Conservation (phyloP, 2,329 filamentous ascomycete species). For the Fusarium sp. region DNA sequence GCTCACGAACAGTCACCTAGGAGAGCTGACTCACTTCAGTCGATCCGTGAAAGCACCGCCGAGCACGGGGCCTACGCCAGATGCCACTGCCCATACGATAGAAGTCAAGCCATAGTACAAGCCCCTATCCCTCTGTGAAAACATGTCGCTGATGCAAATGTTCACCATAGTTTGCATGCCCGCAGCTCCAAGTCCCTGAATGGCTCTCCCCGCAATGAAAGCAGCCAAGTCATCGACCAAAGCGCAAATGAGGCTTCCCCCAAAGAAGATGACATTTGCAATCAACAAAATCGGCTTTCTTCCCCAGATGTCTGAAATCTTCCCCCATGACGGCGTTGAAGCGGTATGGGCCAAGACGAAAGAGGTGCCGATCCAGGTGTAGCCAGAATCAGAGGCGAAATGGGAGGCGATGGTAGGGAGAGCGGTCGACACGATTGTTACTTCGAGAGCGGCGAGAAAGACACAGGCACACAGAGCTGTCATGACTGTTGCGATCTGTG, state of each 20-base stretch:
- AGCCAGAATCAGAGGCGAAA: constrained; percentile 72
- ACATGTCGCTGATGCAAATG: constrained; percentile 65
- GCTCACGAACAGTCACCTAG: rapidly evolving
- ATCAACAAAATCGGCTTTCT: constrained; percentile 64
- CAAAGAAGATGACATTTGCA: constrained; percentile 63
- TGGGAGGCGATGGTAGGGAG: constrained; percentile 70
- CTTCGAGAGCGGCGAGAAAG: constrained; percentile 61
- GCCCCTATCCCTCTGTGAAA: constrained; percentile 54
- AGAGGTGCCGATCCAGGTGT: constrained; percentile 82
- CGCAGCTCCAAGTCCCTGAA: constrained; percentile 65
- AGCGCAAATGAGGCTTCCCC: constrained; percentile 63
- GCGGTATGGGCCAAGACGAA: constrained; percentile 79
- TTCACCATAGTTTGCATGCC: constrained; percentile 66
- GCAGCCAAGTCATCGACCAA: constrained; percentile 58
- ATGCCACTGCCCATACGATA: constrained; percentile 75
- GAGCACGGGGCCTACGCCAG: constrained; percentile 73
- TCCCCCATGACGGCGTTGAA: constrained; percentile 77
- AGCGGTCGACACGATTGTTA: constrained; percentile 71
- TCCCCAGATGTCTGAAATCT: constrained; percentile 69
- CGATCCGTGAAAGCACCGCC: constrained; percentile 74
- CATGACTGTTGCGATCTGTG: constrained; percentile 49
- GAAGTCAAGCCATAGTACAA: constrained; percentile 74
- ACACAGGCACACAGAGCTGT: constrained; percentile 53
- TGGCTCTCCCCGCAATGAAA: constrained; percentile 52
- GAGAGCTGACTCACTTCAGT: constrained; percentile 56